phyloP scores from a whole-genome alignment of 345 rosid genomes.

The Balakata baccata region DNA sequence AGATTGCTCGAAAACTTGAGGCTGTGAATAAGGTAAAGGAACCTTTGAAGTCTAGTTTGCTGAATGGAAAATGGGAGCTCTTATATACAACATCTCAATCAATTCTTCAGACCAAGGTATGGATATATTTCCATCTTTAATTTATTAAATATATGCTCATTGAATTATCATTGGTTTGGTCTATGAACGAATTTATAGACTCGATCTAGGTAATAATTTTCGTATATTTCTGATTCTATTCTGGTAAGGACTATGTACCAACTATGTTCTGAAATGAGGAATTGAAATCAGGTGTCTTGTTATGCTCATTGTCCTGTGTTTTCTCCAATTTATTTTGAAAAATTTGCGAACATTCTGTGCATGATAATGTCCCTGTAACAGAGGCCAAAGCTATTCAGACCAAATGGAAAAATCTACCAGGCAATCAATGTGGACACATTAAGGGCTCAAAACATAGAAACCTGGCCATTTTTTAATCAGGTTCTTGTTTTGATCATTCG shows the following conservation, averaged over 20 bases:
- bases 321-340: too few relatives aligned
- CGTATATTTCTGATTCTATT: too few relatives aligned
- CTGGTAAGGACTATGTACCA: too few relatives aligned
- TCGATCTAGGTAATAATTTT: too few relatives aligned
- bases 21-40: conserved; percentile 21
- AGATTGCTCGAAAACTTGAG: conserved; percentile 31
- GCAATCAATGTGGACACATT: conserved; percentile 43
- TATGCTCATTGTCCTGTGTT: too few relatives aligned
- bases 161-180: too few relatives aligned
- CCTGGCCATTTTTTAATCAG: conserved; percentile 51
- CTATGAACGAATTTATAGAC: too few relatives aligned
- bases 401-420: conserved; percentile 50
- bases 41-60: conserved; percentile 24
- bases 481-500: conserved; percentile 11
- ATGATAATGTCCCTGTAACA: conserved; percentile 5
- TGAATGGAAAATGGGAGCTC: conserved; percentile 45
- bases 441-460: conserved; percentile 48
- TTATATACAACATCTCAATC: conserved; percentile 40
- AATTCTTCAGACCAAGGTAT: conserved; percentile 33
- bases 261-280: too few relatives aligned
- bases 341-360: not conserved
- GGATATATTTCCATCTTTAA: too few relatives aligned
- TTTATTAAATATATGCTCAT: too few relatives aligned
- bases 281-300: too few relatives aligned
- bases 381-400: conserved; percentile 47